Conservation (phyloP, 345 rosid genomes). For the Acer yangbiense region DNA sequence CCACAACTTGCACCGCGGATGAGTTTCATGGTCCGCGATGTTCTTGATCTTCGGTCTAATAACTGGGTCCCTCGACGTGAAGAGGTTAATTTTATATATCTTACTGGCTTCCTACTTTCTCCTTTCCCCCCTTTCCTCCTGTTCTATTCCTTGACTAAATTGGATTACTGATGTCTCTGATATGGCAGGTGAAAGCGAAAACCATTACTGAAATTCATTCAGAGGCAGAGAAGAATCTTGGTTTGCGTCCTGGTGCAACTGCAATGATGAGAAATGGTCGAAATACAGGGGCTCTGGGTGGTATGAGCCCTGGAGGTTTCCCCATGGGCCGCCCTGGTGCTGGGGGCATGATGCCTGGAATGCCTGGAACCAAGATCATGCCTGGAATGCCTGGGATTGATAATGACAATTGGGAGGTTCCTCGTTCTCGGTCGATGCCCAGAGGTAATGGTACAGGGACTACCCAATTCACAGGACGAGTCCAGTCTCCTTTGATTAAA, state of each 20-base stretch:
- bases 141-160: not conserved
- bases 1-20: conserved; percentile 60
- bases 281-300: conserved; percentile 37
- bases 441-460: conserved; percentile 45
- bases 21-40: conserved; percentile 78
- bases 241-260: conserved; percentile 85
- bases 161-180: not conserved
- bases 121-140: not conserved
- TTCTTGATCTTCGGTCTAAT: conserved; percentile 59
- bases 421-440: conserved; percentile 53
- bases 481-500: conserved; percentile 33
- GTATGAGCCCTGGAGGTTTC: conserved; percentile 40
- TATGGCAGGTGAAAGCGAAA: conserved; percentile 78
- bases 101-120: not conserved
- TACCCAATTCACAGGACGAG: conserved; percentile 38
- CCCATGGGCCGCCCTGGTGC: conserved; percentile 53
- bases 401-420: conserved; percentile 62
- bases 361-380: conserved; percentile 71
- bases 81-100: conserved; percentile 42
- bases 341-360: conserved; percentile 81
- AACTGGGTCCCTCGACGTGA: conserved; percentile 75
- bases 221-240: conserved; percentile 89
- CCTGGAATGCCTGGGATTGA: conserved; percentile 70
- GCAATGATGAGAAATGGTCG: conserved; percentile 65
- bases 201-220: conserved; percentile 87